Percentiles rank a stretch among this genome's conserved stretches.
Evolutionary conservation across 306 rosid species (phyloP).

Genomic region (Adenanthera pavonina): DNA sequence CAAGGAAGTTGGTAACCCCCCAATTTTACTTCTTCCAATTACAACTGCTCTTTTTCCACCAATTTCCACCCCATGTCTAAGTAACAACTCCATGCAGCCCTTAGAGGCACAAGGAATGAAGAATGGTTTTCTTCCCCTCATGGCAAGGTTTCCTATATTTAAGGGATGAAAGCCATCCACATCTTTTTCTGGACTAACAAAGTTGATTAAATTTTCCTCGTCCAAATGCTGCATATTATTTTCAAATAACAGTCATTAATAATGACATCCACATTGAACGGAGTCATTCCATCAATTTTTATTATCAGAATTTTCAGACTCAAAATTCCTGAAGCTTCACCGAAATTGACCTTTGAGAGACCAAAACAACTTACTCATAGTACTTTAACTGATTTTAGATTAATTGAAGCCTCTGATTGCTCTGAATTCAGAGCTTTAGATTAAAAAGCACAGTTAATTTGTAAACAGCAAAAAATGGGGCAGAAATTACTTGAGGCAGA

Average conservation of each 20-base stretch:
- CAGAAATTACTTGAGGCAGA: slow-evolving; percentile 53
- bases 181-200: slow-evolving; percentile 52
- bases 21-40: slow-evolving; percentile 52
- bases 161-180: slow-evolving; percentile 62
- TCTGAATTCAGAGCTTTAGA: background rate
- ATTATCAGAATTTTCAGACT: background rate
- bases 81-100: slow-evolving; percentile 51
- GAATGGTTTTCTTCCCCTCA: slow-evolving; percentile 49
- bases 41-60: slow-evolving; percentile 48
- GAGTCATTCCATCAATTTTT: background rate
- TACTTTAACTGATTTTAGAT: background rate
- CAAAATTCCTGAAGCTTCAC: slow-evolving; percentile 3
- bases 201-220: slow-evolving; percentile 44
- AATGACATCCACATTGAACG: slow-evolving; percentile 5
- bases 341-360: background rate
- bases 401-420: background rate
- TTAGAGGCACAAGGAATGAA: slow-evolving; percentile 53
- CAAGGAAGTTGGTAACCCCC: slow-evolving; percentile 51
- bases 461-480: slow-evolving; percentile 10
- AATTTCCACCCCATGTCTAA: slow-evolving; percentile 46
- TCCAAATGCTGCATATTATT: slow-evolving; percentile 47
- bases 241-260: slow-evolving; percentile 26
- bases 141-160: slow-evolving; percentile 51
- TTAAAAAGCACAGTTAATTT: background rate
- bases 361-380: background rate